phyloP scores from a whole-genome alignment of 2,329 filamentous ascomycete genomes.

The Ceratocystis huliohia region DNA sequence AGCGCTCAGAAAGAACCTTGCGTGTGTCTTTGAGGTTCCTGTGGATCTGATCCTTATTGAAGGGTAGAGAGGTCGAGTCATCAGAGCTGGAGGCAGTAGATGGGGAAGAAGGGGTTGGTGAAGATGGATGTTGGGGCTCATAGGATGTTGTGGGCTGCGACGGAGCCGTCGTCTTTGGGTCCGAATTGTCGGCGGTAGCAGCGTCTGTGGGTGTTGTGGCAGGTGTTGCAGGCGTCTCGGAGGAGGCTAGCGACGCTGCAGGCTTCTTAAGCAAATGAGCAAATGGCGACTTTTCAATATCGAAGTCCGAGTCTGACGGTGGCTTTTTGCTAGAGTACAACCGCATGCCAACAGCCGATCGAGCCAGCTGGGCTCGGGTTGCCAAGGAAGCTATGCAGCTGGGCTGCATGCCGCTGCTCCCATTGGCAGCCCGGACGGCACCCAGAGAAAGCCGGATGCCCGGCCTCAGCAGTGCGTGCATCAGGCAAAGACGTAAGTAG shows the following conservation, averaged over 20 bases:
- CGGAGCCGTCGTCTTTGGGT: constrained; percentile 17
- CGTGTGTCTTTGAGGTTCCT: constrained; percentile 26
- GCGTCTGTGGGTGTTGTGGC: not conserved
- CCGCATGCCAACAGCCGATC: constrained; percentile 1
- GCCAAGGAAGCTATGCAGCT: not conserved
- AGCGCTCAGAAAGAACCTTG: constrained; percentile 29
- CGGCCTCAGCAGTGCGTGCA: constrained; percentile 19
- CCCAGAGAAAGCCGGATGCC: constrained; percentile 16
- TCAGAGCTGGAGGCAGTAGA: constrained; percentile 19
- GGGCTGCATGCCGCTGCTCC: not conserved
- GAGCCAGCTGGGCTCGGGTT: not conserved
- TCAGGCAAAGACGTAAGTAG: not conserved
- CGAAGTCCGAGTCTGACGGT: constrained; percentile 12
- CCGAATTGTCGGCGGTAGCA: constrained; percentile 19
- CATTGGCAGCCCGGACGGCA: constrained; percentile 16
- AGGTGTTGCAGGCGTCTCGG: not conserved
- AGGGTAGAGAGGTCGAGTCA: constrained; percentile 26
- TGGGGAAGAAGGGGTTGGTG: constrained; percentile 6
- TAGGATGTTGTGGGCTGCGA: constrained; percentile 13
- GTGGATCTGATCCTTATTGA: constrained; percentile 28
- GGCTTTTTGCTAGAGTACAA: constrained; percentile 16
- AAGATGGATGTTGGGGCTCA: not conserved
- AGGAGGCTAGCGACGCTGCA: not conserved
- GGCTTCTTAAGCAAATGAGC: constrained; percentile 18
- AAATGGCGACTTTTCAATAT: constrained; percentile 19